Base-by-base conservation (phyloP, 2,329 filamentous ascomycete genomes). In the Falciphora oryzae region DNA sequence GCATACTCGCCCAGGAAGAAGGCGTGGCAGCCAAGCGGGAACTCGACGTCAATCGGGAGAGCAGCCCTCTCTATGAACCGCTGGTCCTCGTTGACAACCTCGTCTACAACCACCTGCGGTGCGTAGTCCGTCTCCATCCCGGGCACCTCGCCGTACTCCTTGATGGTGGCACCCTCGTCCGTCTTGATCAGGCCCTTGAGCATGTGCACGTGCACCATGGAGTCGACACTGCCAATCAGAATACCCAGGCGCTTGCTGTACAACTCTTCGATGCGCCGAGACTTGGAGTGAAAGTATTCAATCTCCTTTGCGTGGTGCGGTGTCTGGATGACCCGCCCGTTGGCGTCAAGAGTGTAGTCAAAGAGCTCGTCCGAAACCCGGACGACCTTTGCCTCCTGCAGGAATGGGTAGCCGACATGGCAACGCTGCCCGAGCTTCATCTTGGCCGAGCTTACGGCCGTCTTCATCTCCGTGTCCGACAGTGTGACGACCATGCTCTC, bases 1-100 rank as follows among this genome's bases (percentile, higher is more conserved):
- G 92, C 92, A 77, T 90, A 96, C 53, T 97, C 93, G 60, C 95
- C 95, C 2, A 99, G 80, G 81, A 97, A 98, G 79, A 99, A 99
- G 0, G 91, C 93, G 65, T 89, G 86, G 1, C 92, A 91, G 56
- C 88, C 89, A 64, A 88, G 78, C 0, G 95, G 93, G 68, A 97
- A 98, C 72, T 99, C 95, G 74, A 97, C 89, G 69, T 93, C 90
- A 44, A 99, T 89, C 1, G 94, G 90, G 6, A 96, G 73, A n/a
- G 95, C 93, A 16, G 84, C 89, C 71, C 88, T 90, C 77, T 99
- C 95, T 63, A 98, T 85, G 78, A 99, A 99, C 29, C 95, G 91
- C 74, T 92, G 88, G 73, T 99, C 95, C 71, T 93, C 90, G 73
- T 94, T 96, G 35, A 93, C 79, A 57, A 98, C 94, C 67, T 92